phyloP scores from a whole-genome alignment of 495 filamentous ascomycete species.

The Penicillium diatomitis region DNA sequence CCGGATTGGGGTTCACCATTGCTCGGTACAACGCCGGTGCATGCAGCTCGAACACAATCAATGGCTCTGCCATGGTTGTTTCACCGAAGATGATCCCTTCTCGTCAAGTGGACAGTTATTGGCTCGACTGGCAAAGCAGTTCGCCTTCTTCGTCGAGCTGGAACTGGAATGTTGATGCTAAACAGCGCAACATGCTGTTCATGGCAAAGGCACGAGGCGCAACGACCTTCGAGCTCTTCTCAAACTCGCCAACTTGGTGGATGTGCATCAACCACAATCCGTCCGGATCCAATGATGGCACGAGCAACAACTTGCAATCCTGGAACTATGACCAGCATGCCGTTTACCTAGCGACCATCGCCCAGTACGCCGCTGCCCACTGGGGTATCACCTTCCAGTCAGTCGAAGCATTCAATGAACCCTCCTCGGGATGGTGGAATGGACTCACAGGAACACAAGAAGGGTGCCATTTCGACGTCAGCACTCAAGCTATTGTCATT shows the following conservation, averaged over 20 bases:
- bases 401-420: constrained; percentile 10
- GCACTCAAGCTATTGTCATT: constrained; percentile 3
- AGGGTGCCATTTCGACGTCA: constrained; percentile 6
- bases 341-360: constrained; percentile 8
- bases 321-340: constrained; percentile 11
- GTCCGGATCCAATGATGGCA: constrained; percentile 2
- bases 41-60: constrained; percentile 6
- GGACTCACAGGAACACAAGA: constrained; percentile 6
- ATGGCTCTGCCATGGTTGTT: constrained; percentile 3
- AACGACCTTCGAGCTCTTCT: constrained; percentile 9
- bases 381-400: constrained; percentile 11
- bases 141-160: constrained; percentile 7
- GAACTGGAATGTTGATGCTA: constrained; percentile 10
- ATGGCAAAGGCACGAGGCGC: constrained; percentile 6
- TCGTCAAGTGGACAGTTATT: constrained; percentile 7
- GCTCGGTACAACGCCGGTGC: constrained; percentile 9
- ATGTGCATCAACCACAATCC: constrained; percentile 7
- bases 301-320: constrained; percentile 6
- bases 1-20: constrained; percentile 9
- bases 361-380: constrained; percentile 3
- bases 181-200: constrained; percentile 8
- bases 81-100: constrained; percentile 5
- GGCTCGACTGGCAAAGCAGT: constrained; percentile 4
- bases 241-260: constrained; percentile 11
- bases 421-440: constrained; percentile 6